A percentile compares a stretch with the other conserved stretches of the same genome.
Evolutionary conservation across 2,329 filamentous ascomycete genomes (phyloP).

Genomic region (Fusarium nodosum): DNA sequence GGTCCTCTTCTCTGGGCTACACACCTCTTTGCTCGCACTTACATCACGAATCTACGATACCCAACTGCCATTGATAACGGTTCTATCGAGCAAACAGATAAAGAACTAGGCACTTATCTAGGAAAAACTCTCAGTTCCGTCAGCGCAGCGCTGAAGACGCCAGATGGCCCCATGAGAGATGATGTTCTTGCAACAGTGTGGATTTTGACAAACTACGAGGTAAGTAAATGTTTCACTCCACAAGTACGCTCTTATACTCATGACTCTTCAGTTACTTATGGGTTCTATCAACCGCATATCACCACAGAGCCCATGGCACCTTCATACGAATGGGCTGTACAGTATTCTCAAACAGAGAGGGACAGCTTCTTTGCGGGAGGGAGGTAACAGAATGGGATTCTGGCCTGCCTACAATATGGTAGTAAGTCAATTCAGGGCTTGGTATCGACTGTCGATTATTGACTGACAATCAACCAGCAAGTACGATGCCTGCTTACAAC

Average conservation of each 20-base stretch:
- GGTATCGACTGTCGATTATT: neutral
- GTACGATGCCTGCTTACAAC: conserved; percentile 54
- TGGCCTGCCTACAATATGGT: conserved; percentile 58
- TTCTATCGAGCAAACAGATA: conserved; percentile 47
- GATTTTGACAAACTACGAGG: conserved; percentile 59
- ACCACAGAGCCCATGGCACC: conserved; percentile 54
- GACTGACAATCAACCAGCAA: conserved; percentile 52
- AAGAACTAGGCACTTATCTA: conserved; percentile 55
- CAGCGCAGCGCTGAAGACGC: conserved; percentile 54
- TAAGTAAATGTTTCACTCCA: conserved; percentile 19
- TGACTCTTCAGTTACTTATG: conserved; percentile 51
- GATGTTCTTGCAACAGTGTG: conserved; percentile 58
- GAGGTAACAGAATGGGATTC: conserved; percentile 51
- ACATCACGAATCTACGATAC: conserved; percentile 55
- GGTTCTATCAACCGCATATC: conserved; percentile 53
- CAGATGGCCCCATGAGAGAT: conserved; percentile 50
- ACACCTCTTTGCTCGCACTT: conserved; percentile 58
- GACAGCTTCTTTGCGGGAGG: conserved; percentile 42
- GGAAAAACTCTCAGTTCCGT: conserved; percentile 57
- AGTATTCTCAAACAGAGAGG: conserved; percentile 57
- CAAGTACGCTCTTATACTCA: conserved; percentile 22
- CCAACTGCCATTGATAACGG: conserved; percentile 50
- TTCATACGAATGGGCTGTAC: conserved; percentile 55
- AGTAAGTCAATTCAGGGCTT: conserved; percentile 46
- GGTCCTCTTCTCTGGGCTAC: conserved; percentile 58